Evolutionary conservation across 768 basidiomycete species (phyloP).

Genomic region (Suillus spraguei): DNA sequence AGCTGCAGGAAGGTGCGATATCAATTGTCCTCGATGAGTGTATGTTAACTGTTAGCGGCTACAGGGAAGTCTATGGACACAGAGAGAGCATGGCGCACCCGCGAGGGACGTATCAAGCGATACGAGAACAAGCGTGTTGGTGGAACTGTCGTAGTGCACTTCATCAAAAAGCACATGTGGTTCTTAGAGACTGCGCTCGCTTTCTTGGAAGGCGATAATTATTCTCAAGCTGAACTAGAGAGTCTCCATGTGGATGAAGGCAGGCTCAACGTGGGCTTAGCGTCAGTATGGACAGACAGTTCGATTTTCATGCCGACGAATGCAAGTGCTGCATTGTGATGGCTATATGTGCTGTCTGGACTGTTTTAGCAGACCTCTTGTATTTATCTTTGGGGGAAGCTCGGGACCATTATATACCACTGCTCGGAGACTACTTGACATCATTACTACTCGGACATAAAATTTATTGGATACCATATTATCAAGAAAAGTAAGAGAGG

Average conservation of each 20-base stretch:
- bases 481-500: neutral
- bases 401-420: constrained; percentile 1
- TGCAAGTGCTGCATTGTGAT: constrained; percentile 15
- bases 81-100: constrained; percentile 67
- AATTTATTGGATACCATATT: neutral
- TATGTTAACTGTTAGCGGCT: constrained; percentile 1
- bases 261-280: constrained; percentile 23
- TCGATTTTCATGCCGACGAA: constrained; percentile 23
- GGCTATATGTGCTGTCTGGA: neutral
- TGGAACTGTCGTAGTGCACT: constrained; percentile 95
- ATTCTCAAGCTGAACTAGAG: constrained; percentile 48
- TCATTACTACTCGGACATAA: neutral
- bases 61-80: constrained; percentile 61
- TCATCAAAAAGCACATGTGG: constrained; percentile 97
- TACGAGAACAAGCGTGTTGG: constrained; percentile 77
- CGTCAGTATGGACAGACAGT: constrained; percentile 34
- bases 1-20: constrained; percentile 59
- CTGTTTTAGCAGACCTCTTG: neutral
- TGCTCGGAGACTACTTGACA: neutral
- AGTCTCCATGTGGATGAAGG: constrained; percentile 15
- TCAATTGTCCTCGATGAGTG: neutral
- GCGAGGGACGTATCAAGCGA: constrained; percentile 67
- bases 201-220: constrained; percentile 78
- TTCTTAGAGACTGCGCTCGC: constrained; percentile 92
- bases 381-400: constrained; percentile 2